phyloP scores from a whole-genome alignment of 129 eudicot genomes.

The Apium graveolens region DNA sequence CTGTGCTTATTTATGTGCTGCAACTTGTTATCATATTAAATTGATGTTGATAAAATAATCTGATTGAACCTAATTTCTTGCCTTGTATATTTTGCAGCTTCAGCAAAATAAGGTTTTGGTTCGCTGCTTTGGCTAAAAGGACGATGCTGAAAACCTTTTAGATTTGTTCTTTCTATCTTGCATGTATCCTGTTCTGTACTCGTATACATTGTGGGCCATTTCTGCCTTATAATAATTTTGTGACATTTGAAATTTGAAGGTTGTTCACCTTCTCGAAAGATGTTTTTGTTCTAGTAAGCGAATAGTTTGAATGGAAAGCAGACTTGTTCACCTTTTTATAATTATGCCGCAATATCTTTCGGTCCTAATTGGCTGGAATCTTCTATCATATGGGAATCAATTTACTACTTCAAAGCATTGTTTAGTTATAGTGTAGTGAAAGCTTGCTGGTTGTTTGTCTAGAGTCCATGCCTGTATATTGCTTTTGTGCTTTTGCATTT shows the following conservation, averaged over 20 bases:
- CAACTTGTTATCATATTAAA: neutral
- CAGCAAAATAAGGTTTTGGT: neutral
- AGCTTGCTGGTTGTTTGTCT: neutral
- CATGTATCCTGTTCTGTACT: neutral
- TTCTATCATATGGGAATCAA: neutral
- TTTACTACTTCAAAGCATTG: neutral
- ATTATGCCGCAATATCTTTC: neutral
- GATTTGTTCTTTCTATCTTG: neutral
- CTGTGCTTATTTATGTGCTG: neutral
- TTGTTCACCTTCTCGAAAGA: neutral
- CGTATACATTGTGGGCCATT: neutral
- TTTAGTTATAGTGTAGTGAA: neutral
- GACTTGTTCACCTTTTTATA: neutral
- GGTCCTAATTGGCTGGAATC: neutral
- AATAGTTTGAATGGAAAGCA: neutral
- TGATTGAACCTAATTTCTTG: neutral
- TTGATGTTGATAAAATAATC: neutral
- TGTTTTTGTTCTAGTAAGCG: neutral
- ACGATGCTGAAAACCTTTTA: conserved; percentile 2
- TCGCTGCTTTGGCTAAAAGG: neutral
- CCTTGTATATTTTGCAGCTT: neutral
- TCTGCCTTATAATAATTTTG: neutral
- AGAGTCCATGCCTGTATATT: neutral
- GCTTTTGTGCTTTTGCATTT: neutral
- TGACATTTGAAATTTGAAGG: neutral